Base-by-base conservation (phyloP, 768 basidiomycete genomes). In the Strobilomyces echinocephalus region DNA sequence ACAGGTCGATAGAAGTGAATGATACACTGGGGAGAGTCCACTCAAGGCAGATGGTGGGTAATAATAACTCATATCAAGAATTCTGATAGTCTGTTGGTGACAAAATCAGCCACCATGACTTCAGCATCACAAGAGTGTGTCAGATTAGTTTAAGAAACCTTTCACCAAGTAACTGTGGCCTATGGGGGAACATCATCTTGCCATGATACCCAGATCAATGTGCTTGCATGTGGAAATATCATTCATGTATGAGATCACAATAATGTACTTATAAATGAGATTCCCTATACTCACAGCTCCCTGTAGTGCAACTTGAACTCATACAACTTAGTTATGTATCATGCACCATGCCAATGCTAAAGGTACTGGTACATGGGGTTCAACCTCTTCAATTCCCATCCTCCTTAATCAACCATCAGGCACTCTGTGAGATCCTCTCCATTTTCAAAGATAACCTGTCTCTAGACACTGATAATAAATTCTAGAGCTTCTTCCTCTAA, bases 401-500 rank as follows among this genome's bases (percentile, higher is more conserved):
- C 41, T 40, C 45, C 58, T 48, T 72, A 85, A 70, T 90, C 88
- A 63, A 91, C 85, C 73, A 88, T 77, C 82, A 89, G 82, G 67
- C 80, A 82, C 61, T 91, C 92, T 21, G 92, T 93, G 62, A 95
- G 76, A 36, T 92, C 92, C 69, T 94, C 90, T 56, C 82, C 85
- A 68, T 91, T 93, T 76, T 97, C 94, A 67, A 95, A 95, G 48
- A 93, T 90, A 60, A 95, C 80, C 72, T 92, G 89, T 50, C 91
- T 83, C 94, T 93, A 97, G 45, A 97, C 77, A 55, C 78, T 79
- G 62, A 85, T 70, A 18, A 82, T 77, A 54, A 95, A 80, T 56
- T 91, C 85, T 26, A 74, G 73, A 6, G 94, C 93, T 67, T 97
- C 94, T 69, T 95, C 94, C 66, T 93, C 93, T 34, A 97, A 76